Evolutionary conservation across 192 early-diverging fungal genomes (phyloP).

Genomic region (Mortierella hygrophila): DNA sequence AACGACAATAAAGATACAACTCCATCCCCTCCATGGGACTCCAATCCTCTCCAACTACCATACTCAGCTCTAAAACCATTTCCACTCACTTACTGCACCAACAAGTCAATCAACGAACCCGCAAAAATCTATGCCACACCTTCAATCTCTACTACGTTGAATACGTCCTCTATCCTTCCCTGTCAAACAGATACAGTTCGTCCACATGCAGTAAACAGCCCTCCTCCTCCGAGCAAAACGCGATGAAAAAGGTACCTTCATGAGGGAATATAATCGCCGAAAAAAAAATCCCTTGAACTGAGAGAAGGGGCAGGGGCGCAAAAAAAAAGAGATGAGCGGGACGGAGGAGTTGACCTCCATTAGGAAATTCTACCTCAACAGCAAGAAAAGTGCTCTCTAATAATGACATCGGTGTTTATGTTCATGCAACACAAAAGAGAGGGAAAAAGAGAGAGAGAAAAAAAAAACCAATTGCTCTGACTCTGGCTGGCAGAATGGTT

Average conservation of each 20-base stretch:
- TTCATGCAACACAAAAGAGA: neutral
- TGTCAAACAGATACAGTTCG: too few species aligned
- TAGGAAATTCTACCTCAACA: neutral
- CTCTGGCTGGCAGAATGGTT: conserved; percentile 1
- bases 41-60: neutral
- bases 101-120: neutral
- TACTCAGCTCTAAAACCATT: neutral
- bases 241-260: too few species aligned
- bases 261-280: too few species aligned
- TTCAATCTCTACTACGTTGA: neutral
- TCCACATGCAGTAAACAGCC: too few species aligned
- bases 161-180: neutral
- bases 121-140: neutral
- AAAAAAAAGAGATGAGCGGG: too few species aligned
- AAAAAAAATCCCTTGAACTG: too few species aligned
- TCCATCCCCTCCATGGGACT: neutral
- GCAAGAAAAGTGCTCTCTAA: neutral
- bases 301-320: neutral
- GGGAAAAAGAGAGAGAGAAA: neutral
- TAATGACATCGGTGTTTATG: neutral
- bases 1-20: neutral
- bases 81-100: neutral
- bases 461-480: neutral
- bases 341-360: neutral
- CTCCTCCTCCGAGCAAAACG: too few species aligned